phyloP scores from a whole-genome alignment of 352 stramenopile species.

The Globisporangium uncinulatum region DNA sequence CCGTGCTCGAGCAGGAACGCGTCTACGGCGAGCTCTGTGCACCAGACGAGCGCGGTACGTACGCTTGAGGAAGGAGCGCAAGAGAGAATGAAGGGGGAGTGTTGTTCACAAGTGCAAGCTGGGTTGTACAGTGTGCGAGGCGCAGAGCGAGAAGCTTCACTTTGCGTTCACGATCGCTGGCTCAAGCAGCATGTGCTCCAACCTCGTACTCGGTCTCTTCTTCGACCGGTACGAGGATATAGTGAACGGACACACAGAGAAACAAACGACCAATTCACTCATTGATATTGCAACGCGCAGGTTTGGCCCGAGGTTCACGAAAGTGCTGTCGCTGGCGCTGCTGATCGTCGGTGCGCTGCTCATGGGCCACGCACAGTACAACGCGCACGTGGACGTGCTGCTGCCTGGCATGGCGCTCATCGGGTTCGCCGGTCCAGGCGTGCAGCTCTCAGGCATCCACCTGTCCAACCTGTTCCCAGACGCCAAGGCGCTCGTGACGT shows the following conservation, averaged over 20 bases:
- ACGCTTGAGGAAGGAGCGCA: background rate
- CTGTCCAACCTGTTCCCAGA: slow-evolving; percentile 73
- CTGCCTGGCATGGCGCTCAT: slow-evolving; percentile 59
- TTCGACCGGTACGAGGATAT: slow-evolving; percentile 35
- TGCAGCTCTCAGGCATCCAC: slow-evolving; percentile 68
- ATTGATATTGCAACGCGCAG: slow-evolving; percentile 8
- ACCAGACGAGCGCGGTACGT: slow-evolving; percentile 31
- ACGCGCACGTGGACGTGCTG: slow-evolving; percentile 28
- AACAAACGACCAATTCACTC: too few relatives aligned
- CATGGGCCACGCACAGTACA: slow-evolving; percentile 43
- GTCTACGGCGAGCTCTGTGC: slow-evolving; percentile 55
- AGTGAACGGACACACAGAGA: too few relatives aligned
- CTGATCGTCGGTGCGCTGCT: slow-evolving; percentile 39
- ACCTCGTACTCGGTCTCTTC: slow-evolving; percentile 51
- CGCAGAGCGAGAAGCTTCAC: slow-evolving; percentile 50
- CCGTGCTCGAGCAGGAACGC: slow-evolving; percentile 48
- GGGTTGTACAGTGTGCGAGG: slow-evolving; percentile 28
- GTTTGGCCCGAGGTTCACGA: slow-evolving; percentile 50
- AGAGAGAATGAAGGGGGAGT: background rate
- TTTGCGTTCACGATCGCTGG: slow-evolving; percentile 58
- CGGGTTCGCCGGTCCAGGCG: slow-evolving; percentile 53
- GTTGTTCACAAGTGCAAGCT: too few relatives aligned
- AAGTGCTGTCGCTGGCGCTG: slow-evolving; percentile 42
- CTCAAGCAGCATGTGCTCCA: slow-evolving; percentile 57
- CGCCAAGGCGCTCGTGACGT: slow-evolving; percentile 57